Base-by-base conservation (phyloP, 73 alveolate genomes). In the Breviolum minutum region DNA sequence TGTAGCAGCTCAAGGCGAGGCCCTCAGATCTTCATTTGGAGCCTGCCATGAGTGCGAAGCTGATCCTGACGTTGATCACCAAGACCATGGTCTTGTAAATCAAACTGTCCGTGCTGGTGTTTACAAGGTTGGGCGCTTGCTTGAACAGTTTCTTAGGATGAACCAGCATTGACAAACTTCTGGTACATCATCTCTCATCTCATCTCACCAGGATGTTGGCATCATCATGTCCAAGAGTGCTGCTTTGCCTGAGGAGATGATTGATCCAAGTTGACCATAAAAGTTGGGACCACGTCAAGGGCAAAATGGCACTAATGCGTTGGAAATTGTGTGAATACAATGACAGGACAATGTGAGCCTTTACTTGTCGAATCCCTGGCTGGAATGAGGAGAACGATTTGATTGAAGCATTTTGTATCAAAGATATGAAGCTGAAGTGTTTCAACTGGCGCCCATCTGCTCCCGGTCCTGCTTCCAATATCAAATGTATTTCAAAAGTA, bases 51-150 rank as follows among this genome's bases (percentile, higher is more conserved):
- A 22, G 77, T 22, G 77, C n/a, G 17, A 22, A 17, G 2, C n/a
- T 14, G 77, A 22, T 14, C n/a, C n/a, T 40, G 54, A 40, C 3
- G 54, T 40, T 40, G 54, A 40, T n/a, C 66, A 13, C 85, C 8
- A 22, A 90, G 97, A 90, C 29, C 97, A 90, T 61, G 97, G 97
- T 63, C 88, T 90, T 61, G 70, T 90, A 77, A 90, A 90, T 40
- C 87, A 76, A 17, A 66, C 97, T 3, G 97, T 71, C 48, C 97
- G 97, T 20, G 97, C 97, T 73, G 97, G 97, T n/a, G 97, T 90
- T 19, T 90, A 90, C 97, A 90, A 90, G 97, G 97, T 68, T 7
- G 82, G 60, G 32, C 40, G 16, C 61, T 20, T 40, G 54, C 54
- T 40, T 40, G 54, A 40, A 40, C 54, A 0, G 54, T 40, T 40